Percentiles rank a stretch among this genome's conserved stretches.
These are phyloP conservation scores for Ceriops decandra DNA, from an alignment of 345 rosid genomes.

Conservation along the genomic window DNA sequence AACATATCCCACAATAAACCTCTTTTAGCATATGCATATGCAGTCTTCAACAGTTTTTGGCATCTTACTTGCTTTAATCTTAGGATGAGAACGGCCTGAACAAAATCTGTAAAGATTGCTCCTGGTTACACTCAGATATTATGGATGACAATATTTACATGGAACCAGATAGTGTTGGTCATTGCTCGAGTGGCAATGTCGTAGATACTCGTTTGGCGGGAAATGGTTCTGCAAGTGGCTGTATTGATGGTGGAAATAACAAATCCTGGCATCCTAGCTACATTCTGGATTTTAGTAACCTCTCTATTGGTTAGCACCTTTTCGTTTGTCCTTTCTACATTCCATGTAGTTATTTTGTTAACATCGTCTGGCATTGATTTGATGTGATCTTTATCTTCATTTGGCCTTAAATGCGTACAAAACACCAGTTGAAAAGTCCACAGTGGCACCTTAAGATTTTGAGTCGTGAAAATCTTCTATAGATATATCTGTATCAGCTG, in stretches of 20 bases:
- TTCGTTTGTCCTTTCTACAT: not conserved
- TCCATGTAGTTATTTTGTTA: not conserved
- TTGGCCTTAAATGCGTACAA: not conserved
- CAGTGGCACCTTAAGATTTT: not conserved
- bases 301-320: constrained; percentile 54
- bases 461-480: not conserved
- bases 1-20: not conserved
- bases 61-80: constrained; percentile 20
- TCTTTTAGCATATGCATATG: not conserved
- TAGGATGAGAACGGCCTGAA: constrained; percentile 44
- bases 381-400: not conserved
- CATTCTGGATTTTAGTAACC: constrained; percentile 80
- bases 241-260: constrained; percentile 21
- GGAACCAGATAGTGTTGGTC: constrained; percentile 42
- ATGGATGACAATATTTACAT: constrained; percentile 91
- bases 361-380: not conserved
- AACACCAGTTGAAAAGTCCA: not conserved
- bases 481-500: not conserved
- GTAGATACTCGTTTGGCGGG: constrained; percentile 12
- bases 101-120: constrained; percentile 46
- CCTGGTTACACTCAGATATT: constrained; percentile 87
- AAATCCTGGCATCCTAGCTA: constrained; percentile 68
- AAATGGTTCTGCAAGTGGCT: constrained; percentile 26
- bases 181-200: constrained; percentile 19
- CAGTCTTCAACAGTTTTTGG: not conserved